Evolutionary conservation across 129 eudicot genomes (phyloP), one percentile per base, ranked within the genome.

Genomic region (Tanacetum coccineum): DNA sequence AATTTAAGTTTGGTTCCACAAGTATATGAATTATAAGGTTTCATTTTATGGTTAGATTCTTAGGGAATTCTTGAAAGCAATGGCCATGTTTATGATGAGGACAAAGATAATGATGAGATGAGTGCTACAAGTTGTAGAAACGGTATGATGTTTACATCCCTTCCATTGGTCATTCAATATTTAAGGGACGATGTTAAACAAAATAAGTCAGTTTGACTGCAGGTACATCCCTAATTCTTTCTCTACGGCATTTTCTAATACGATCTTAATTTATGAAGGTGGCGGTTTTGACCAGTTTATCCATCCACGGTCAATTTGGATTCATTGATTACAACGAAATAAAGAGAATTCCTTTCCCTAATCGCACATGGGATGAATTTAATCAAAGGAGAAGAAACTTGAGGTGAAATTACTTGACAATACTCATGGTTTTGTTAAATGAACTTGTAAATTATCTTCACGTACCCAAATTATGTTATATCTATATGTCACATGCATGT

Each of bases 41-140:
- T 25, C 3, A 2, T 25, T 2, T 1, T 26, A 51, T 59, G 32
- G 48, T 63, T 8, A 64, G 18, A 42, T 59, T 74, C 30, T 84
- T 85, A 58, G 87, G 76, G 64, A 74, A 71, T 70, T 56, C 73
- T 3, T 74, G 76, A 73, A 74, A 67, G 28, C 28, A 57, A 48
- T 26, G 96, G 81, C 54, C 15, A 68, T 12, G 70, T 70, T 49
- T 71, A 64, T 45, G 81, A 78, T 58, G 87, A 81, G 56, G 65
- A 44, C 14, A 48, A 60, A 40, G 73, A 62, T 49, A 76, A 80
- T 61, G 21, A 54, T 1, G 85, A 77, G 15, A 77, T 32, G 59
- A 65, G 76, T 13, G 51, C 70, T 62, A 76, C 1, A 30, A 84
- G 66, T 68, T 79, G 82, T n/a, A n/a, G n/a, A n/a, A n/a, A n/a